Conservation (phyloP, 1,139 yeast genomes). For the Yamadazyma jaroonii region DNA sequence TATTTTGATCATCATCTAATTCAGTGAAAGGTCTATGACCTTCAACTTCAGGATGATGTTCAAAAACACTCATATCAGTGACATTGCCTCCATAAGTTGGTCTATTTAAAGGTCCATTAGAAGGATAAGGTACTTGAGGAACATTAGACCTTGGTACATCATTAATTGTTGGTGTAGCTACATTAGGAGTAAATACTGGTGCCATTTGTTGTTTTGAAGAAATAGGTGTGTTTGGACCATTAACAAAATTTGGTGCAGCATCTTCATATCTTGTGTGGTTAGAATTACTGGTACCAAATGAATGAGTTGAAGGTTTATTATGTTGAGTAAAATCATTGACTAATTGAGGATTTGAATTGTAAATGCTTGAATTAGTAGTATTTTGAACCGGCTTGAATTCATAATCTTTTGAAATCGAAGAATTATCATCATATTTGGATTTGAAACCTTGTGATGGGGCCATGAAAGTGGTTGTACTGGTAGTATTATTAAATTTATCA, state of each 20-base stretch:
- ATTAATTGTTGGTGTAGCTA: conserved; percentile 26
- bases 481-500: conserved; percentile 14
- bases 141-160: conserved; percentile 20
- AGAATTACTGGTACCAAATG: conserved; percentile 14
- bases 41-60: conserved; percentile 46
- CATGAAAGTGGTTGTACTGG: conserved; percentile 4
- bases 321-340: conserved; percentile 34
- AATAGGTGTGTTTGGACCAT: conserved; percentile 35
- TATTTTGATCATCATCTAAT: conserved; percentile 33
- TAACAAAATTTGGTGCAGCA: conserved; percentile 22
- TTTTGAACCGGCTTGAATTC: conserved; percentile 21
- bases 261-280: conserved; percentile 16
- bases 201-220: conserved; percentile 31
- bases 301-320: conserved; percentile 9
- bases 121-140: conserved; percentile 24
- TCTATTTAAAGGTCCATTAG: conserved; percentile 16
- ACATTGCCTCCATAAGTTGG: conserved; percentile 17
- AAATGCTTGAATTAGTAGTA: conserved; percentile 22
- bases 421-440: conserved; percentile 10
- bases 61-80: conserved; percentile 31
- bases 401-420: conserved; percentile 28
- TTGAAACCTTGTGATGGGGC: conserved; percentile 8
- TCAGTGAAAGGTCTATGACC: conserved; percentile 50
- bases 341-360: conserved; percentile 33
- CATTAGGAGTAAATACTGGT: conserved; percentile 28